These are phyloP conservation scores for Globisporangium nodosum DNA, from an alignment of 352 stramenopile species.

Conservation along the genomic window DNA sequence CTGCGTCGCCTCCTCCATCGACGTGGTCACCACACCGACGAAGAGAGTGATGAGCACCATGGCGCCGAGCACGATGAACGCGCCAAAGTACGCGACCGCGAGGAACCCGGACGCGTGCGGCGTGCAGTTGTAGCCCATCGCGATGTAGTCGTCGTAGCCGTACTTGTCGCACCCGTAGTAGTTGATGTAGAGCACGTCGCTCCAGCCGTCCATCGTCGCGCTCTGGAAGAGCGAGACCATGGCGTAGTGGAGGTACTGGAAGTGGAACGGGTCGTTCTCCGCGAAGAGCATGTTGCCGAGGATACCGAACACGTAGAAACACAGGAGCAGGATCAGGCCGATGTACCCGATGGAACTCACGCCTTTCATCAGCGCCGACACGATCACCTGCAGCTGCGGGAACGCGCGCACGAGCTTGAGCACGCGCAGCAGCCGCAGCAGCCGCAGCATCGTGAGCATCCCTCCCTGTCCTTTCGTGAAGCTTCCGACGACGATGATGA, in stretches of 20 bases:
- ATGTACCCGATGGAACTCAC: slow-evolving; percentile 88
- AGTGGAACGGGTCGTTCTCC: slow-evolving; percentile 86
- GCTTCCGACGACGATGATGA: slow-evolving; percentile 77
- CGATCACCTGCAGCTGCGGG: slow-evolving; percentile 86
- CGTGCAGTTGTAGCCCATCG: slow-evolving; percentile 58
- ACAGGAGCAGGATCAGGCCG: slow-evolving; percentile 81
- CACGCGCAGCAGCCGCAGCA: slow-evolving; percentile 78
- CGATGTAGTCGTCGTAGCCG: slow-evolving; percentile 58
- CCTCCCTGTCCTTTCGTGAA: slow-evolving; percentile 58
- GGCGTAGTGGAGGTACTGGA: slow-evolving; percentile 80
- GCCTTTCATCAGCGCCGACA: slow-evolving; percentile 86
- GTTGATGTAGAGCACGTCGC: slow-evolving; percentile 88
- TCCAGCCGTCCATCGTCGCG: slow-evolving; percentile 89
- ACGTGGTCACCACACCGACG: slow-evolving; percentile 89
- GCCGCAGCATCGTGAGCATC: slow-evolving; percentile 79
- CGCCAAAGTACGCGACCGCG: slow-evolving; percentile 71
- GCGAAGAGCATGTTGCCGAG: slow-evolving; percentile 89
- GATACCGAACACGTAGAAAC: slow-evolving; percentile 91
- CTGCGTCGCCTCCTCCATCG: slow-evolving; percentile 87
- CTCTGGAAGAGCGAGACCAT: slow-evolving; percentile 89
- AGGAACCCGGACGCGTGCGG: slow-evolving; percentile 33
- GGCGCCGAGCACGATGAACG: slow-evolving; percentile 77
- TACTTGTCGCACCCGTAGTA: slow-evolving; percentile 86
- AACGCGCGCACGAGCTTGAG: slow-evolving; percentile 86
- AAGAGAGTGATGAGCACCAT: slow-evolving; percentile 91